phyloP scores from a whole-genome alignment of 2,329 filamentous ascomycete species.

The Tolypocladium capitatum region DNA sequence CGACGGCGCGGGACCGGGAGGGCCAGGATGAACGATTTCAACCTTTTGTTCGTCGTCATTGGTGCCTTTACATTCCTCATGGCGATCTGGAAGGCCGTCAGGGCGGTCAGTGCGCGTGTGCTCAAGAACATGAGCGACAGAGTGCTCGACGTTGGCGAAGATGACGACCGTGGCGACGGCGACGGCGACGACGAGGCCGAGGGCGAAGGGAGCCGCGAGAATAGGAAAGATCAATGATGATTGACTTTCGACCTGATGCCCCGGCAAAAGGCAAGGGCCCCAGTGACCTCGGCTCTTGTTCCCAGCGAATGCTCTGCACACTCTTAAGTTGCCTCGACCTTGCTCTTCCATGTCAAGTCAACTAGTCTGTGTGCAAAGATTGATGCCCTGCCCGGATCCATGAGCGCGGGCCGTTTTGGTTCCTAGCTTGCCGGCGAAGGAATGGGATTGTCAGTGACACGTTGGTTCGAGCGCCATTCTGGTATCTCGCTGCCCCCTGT shows the following conservation, averaged over 20 bases:
- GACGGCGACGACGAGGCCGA: constrained; percentile 39
- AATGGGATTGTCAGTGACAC: constrained; percentile 18
- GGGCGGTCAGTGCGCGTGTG: constrained; percentile 56
- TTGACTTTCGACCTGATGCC: background rate
- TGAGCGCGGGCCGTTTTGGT: constrained; percentile 39
- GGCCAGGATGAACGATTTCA: constrained; percentile 65
- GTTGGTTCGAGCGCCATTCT: constrained; percentile 14
- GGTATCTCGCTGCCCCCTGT: constrained; percentile 12
- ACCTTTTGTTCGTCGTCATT: constrained; percentile 64
- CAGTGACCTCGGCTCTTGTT: background rate
- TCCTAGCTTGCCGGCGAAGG: constrained; percentile 13
- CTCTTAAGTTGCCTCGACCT: constrained; percentile 90
- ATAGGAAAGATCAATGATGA: constrained; percentile 18
- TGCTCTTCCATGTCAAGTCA: constrained; percentile 68
- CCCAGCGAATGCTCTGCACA: constrained; percentile 45
- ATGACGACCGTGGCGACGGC: constrained; percentile 38
- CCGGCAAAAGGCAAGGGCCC: background rate
- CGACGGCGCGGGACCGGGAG: constrained; percentile 53
- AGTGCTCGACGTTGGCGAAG: constrained; percentile 67
- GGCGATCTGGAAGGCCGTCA: constrained; percentile 72
- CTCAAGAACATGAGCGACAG: constrained; percentile 66
- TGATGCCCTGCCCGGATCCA: constrained; percentile 29
- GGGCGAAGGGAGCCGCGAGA: constrained; percentile 29
- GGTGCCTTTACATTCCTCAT: constrained; percentile 73
- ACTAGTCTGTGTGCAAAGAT: constrained; percentile 97